Evolutionary conservation across 2,329 filamentous ascomycete genomes (phyloP).

Genomic region (Colletotrichum trifolii): DNA sequence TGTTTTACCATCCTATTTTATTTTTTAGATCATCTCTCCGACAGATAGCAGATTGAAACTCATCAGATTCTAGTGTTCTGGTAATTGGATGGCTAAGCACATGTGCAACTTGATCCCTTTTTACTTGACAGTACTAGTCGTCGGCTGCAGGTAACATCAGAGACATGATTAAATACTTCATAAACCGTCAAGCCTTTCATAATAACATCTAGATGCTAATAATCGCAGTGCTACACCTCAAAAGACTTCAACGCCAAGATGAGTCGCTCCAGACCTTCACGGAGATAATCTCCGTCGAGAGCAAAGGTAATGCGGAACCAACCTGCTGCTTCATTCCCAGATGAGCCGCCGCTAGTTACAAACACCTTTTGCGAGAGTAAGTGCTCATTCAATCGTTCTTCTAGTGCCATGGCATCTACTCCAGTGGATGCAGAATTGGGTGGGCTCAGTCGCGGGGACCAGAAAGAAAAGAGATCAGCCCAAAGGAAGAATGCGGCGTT

Average conservation of each 20-base stretch:
- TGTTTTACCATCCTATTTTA: accelerated
- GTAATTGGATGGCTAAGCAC: no score
- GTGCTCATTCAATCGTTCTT: constrained; percentile 40
- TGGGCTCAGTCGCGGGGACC: constrained; percentile 27
- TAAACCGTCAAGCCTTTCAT: no score
- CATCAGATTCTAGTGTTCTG: no score
- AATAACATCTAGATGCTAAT: no score
- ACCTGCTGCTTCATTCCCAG: constrained; percentile 50
- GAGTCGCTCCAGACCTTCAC: constrained; percentile 37
- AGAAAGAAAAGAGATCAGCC: constrained; percentile 59
- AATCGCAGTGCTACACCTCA: neutral
- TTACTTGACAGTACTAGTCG: no score
- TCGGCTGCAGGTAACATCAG: no score
- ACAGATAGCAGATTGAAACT: accelerated
- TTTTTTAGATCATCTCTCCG: no score
- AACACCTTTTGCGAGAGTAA: constrained; percentile 47
- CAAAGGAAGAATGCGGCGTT: constrained; percentile 68
- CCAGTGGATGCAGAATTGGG: neutral
- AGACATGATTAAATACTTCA: no score
- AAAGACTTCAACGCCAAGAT: neutral
- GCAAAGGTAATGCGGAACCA: constrained; percentile 54
- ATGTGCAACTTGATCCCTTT: no score
- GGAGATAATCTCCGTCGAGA: constrained; percentile 44
- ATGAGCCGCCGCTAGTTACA: constrained; percentile 48
- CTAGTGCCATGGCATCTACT: neutral